Percentiles rank a stretch among this genome's conserved stretches.
Evolutionary conservation across 768 basidiomycete species (phyloP).

Genomic region (Phylloporus arenicola): DNA sequence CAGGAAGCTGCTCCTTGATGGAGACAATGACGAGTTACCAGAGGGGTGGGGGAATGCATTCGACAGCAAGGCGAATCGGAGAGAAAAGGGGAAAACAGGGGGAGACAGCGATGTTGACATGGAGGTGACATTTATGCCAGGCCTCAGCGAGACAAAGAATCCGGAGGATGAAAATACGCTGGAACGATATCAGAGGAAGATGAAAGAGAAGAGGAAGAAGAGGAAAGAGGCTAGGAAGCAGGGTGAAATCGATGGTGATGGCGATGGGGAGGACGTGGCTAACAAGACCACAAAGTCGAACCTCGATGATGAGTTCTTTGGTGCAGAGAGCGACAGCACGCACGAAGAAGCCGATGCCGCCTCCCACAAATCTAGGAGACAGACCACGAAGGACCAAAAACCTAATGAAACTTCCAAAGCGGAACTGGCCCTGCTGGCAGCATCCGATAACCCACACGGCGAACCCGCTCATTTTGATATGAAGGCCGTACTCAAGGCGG

Average conservation of each 20-base stretch:
- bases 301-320: slow-evolving; percentile 75
- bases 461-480: slow-evolving; percentile 84
- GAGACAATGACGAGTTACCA: slow-evolving; percentile 61
- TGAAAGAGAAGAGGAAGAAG: slow-evolving; percentile 81
- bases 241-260: slow-evolving; percentile 18
- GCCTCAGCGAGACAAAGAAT: slow-evolving; percentile 51
- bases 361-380: slow-evolving; percentile 18
- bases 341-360: slow-evolving; percentile 27
- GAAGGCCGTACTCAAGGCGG: slow-evolving; percentile 81
- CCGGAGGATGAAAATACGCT: slow-evolving; percentile 79
- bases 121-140: slow-evolving; percentile 95
- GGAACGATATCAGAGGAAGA: slow-evolving; percentile 84
- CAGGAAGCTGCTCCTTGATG: slow-evolving; percentile 69
- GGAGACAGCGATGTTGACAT: slow-evolving; percentile 61
- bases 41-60: slow-evolving; percentile 74
- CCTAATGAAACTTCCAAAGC: slow-evolving; percentile 34
- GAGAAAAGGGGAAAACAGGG: slow-evolving; percentile 1
- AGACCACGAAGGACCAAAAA: slow-evolving; percentile 21
- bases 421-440: slow-evolving; percentile 59
- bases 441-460: slow-evolving; percentile 47
- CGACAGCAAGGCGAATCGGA: slow-evolving; percentile 12
- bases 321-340: slow-evolving; percentile 28
- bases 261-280: slow-evolving; percentile 11
- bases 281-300: slow-evolving; percentile 3
- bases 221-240: slow-evolving; percentile 60